Conservation (phyloP, 345 rosid genomes). For the Erodium maritimum region DNA sequence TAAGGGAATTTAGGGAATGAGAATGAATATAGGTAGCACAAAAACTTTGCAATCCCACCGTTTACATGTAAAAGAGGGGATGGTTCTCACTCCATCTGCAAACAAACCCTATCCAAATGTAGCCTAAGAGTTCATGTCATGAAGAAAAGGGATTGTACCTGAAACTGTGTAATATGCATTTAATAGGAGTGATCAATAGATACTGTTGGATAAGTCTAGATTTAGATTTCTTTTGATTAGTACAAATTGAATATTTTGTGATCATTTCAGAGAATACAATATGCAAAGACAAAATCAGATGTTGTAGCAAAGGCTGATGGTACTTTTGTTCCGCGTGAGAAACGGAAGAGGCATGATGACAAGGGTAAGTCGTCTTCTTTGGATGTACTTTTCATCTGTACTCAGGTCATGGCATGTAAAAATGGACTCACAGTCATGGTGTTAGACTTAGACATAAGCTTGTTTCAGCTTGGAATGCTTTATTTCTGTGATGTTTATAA, state of each 20-base stretch:
- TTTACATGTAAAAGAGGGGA: too few relatives aligned
- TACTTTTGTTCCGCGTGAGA: conserved; percentile 92
- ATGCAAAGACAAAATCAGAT: conserved; percentile 89
- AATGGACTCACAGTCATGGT: not conserved
- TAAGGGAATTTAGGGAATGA: too few relatives aligned
- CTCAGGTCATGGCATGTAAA: not conserved
- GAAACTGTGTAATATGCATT: too few relatives aligned
- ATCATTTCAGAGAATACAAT: conserved; percentile 67
- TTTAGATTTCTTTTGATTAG: not conserved
- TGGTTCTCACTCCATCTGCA: too few relatives aligned
- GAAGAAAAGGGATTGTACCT: too few relatives aligned
- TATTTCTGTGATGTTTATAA: not conserved
- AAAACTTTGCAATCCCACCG: too few relatives aligned
- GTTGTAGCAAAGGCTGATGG: conserved; percentile 93
- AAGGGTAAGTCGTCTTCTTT: conserved; percentile 39
- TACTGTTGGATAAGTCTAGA: too few relatives aligned
- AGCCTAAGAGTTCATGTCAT: too few relatives aligned
- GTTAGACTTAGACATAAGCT: not conserved
- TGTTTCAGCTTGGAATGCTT: not conserved
- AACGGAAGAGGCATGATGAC: conserved; percentile 85
- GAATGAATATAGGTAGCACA: too few relatives aligned
- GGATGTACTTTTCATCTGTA: not conserved
- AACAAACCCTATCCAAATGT: too few relatives aligned
- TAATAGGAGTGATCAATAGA: too few relatives aligned
- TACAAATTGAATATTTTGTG: not conserved